Evolutionary conservation across 805 yeast species (phyloP).

Genomic region (Scheffersomyces stipitis): DNA sequence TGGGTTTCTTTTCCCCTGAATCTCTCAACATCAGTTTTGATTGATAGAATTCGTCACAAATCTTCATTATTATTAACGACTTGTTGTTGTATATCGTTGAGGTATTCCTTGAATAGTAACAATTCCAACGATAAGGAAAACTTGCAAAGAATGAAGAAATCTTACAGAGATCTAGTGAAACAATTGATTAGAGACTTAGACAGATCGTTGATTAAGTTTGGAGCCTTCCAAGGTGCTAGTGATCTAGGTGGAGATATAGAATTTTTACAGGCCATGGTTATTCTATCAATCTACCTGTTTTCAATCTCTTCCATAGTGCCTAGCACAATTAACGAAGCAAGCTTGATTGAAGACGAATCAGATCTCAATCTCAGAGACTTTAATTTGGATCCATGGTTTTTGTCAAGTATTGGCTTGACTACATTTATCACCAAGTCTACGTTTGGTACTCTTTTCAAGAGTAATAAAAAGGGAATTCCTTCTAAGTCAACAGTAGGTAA

Average conservation of each 20-base stretch:
- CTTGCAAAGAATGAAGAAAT: conserved; percentile 21
- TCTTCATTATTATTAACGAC: conserved; percentile 68
- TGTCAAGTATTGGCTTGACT: conserved; percentile 65
- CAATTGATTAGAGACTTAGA: conserved; percentile 53
- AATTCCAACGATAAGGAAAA: conserved; percentile 25
- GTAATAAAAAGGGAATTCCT: conserved; percentile 1
- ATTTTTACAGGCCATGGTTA: conserved; percentile 66
- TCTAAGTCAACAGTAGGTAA: conserved; percentile 7
- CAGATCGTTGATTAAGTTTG: conserved; percentile 35
- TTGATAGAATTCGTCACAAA: conserved; percentile 46
- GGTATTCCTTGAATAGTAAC: conserved; percentile 41
- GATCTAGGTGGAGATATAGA: conserved; percentile 42
- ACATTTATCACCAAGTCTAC: conserved; percentile 56
- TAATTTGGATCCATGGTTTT: conserved; percentile 66
- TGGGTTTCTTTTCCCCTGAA: conserved; percentile 74
- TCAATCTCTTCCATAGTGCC: conserved; percentile 49
- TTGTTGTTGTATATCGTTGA: conserved; percentile 61
- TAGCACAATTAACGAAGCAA: conserved; percentile 9
- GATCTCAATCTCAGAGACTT: conserved; percentile 31
- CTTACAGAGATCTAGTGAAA: conserved; percentile 42
- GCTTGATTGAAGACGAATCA: conserved; percentile 6
- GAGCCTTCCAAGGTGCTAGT: conserved; percentile 20
- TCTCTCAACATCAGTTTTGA: conserved; percentile 46
- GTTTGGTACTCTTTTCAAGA: conserved; percentile 37
- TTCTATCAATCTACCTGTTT: conserved; percentile 63